Conservation (phyloP, 208 protist genomes). For the Paratrypanosoma confusum region DNA sequence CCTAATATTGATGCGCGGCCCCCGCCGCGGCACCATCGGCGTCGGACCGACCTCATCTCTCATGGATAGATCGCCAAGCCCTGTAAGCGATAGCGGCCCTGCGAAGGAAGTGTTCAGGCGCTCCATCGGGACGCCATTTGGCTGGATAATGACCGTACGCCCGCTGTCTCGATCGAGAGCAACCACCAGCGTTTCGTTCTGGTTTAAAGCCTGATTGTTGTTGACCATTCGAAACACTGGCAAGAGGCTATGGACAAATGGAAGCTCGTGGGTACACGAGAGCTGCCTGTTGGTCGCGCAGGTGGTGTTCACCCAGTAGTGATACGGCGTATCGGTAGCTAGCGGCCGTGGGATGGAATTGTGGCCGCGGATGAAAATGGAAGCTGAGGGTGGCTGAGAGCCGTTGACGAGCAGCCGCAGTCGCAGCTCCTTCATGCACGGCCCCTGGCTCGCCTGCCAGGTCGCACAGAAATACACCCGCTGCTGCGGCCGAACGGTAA, state of each 20-base stretch:
- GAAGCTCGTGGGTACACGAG: constrained; percentile 62
- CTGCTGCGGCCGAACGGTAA: constrained; percentile 79
- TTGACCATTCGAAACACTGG: constrained; percentile 62
- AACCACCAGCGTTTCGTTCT: constrained; percentile 60
- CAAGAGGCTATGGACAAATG: constrained; percentile 50
- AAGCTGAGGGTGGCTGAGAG: constrained; percentile 48
- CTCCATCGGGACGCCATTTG: constrained; percentile 57
- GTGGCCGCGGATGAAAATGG: constrained; percentile 69
- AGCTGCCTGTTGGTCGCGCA: constrained; percentile 69
- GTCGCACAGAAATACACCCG: constrained; percentile 80
- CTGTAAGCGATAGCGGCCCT: constrained; percentile 13
- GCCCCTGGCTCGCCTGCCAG: constrained; percentile 35
- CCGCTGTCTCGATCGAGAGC: constrained; percentile 70
- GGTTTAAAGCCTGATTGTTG: constrained; percentile 17
- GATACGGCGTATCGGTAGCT: constrained; percentile 53
- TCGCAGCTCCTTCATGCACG: constrained; percentile 56
- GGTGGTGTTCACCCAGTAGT: constrained; percentile 84
- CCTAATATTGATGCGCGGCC: constrained; percentile 59
- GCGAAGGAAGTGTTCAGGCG: constrained; percentile 47
- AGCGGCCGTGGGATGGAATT: constrained; percentile 43
- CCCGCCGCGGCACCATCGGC: constrained; percentile 12
- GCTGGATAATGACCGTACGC: constrained; percentile 58
- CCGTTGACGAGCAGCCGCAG: constrained; percentile 71
- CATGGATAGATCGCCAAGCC: constrained; percentile 11
- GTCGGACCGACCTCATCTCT: not conserved